A percentile compares a stretch with the other conserved stretches of the same genome.
phyloP scores from a whole-genome alignment of 106 monocot species.

The Acorus calamus region DNA sequence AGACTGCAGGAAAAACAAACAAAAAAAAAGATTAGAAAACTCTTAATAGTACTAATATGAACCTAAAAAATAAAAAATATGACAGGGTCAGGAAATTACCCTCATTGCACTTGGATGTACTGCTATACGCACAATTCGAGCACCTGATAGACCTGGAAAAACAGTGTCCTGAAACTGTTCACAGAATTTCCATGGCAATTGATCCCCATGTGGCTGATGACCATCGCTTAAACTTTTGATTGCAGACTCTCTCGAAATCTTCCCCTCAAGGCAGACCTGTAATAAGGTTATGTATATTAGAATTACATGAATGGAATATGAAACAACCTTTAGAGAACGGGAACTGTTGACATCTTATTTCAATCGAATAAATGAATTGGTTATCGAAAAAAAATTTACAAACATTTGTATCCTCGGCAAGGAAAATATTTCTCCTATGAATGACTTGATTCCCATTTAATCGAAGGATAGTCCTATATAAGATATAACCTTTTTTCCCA shows the following conservation, averaged over 20 bases:
- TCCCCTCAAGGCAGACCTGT: conserved; percentile 94
- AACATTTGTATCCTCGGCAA: neutral
- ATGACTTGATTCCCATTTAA: no score
- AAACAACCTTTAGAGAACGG: no score
- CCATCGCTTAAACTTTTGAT: conserved; percentile 74
- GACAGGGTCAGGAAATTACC: conserved; percentile 30
- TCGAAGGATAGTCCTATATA: no score
- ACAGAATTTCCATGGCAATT: conserved; percentile 93
- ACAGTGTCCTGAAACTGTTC: conserved; percentile 83
- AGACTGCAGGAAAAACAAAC: conserved; percentile 31
- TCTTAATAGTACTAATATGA: neutral
- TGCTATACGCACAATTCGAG: conserved; percentile 91
- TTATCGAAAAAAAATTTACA: no score
- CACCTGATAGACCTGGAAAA: conserved; percentile 90
- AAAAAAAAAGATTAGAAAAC: neutral
- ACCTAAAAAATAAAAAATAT: neutral
- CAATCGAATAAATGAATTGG: no score
- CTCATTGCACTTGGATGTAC: conserved; percentile 86
- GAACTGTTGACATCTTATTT: no score
- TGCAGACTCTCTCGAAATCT: conserved; percentile 79
- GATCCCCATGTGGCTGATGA: conserved; percentile 75
- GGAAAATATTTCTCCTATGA: neutral
- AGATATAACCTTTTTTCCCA: no score
- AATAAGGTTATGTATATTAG: neutral
- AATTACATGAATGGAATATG: no score